These are phyloP conservation scores for Botrytis elliptica DNA, from an alignment of 2,329 filamentous ascomycete genomes.

Conservation along the genomic window DNA sequence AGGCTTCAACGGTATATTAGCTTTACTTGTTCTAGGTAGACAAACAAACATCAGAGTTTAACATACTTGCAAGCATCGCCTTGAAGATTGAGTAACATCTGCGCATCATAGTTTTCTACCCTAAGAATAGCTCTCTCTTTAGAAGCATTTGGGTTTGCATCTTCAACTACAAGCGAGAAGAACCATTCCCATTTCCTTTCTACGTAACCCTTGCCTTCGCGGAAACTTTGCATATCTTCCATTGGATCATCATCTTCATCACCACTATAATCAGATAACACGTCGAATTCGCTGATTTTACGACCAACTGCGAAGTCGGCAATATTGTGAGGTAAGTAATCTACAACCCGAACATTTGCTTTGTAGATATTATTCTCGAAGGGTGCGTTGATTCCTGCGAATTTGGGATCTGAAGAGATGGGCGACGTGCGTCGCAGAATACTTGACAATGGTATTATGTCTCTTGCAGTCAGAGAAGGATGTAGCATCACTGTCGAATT, in stretches of 20 bases:
- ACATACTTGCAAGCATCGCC: slow-evolving; percentile 52
- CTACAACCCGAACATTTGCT: slow-evolving; percentile 71
- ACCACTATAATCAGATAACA: slow-evolving; percentile 47
- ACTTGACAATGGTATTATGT: slow-evolving; percentile 1
- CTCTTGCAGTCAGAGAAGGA: background rate
- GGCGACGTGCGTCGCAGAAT: slow-evolving; percentile 10
- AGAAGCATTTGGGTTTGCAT: slow-evolving; percentile 47
- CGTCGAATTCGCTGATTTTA: slow-evolving; percentile 48
- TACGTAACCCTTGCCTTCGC: slow-evolving; percentile 28
- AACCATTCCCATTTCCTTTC: slow-evolving; percentile 71
- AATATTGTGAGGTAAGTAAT: slow-evolving; percentile 71
- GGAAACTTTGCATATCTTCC: slow-evolving; percentile 28
- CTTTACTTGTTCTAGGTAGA: background rate
- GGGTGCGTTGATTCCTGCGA: slow-evolving; percentile 51
- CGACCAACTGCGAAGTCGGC: slow-evolving; percentile 65
- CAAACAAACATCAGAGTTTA: background rate
- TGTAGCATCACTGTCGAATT: slow-evolving; percentile 8
- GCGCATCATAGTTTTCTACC: slow-evolving; percentile 60
- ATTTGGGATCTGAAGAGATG: slow-evolving; percentile 8
- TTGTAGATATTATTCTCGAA: slow-evolving; percentile 75
- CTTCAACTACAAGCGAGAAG: slow-evolving; percentile 77
- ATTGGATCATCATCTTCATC: slow-evolving; percentile 35
- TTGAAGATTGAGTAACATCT: slow-evolving; percentile 53
- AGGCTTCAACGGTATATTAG: slow-evolving; percentile 47
- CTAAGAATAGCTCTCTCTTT: slow-evolving; percentile 62